Conservation (phyloP, 192 early-diverging fungal genomes). For the Backusella sp. region DNA sequence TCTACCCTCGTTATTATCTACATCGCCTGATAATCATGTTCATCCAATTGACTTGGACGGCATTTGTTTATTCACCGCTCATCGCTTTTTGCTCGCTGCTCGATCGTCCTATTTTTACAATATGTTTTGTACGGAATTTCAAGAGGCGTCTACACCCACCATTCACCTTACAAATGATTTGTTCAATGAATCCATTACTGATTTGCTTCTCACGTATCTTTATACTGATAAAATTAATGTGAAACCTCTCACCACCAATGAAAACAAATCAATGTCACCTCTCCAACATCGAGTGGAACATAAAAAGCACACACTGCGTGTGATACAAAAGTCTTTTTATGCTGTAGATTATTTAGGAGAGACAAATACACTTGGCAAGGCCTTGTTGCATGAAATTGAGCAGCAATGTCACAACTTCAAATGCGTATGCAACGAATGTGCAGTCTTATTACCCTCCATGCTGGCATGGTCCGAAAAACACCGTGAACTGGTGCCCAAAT, state of each 20-base stretch:
- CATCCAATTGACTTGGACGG: not conserved
- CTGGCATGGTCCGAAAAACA: constrained; percentile 27
- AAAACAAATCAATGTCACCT: not conserved
- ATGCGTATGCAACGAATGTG: constrained; percentile 32
- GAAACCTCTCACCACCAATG: not conserved
- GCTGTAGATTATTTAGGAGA: constrained; percentile 32
- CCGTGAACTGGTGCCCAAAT: not conserved
- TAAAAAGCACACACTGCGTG: constrained; percentile 24
- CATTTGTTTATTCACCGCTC: constrained; percentile 5
- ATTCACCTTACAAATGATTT: constrained; percentile 24
- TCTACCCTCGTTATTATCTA: not conserved
- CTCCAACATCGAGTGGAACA: constrained; percentile 4
- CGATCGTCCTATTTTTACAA: constrained; percentile 31
- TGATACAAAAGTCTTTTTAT: constrained; percentile 29
- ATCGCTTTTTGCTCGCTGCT: constrained; percentile 34
- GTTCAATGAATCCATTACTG: constrained; percentile 18
- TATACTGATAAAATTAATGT: constrained; percentile 29
- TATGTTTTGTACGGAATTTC: constrained; percentile 26
- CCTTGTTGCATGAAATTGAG: constrained; percentile 18
- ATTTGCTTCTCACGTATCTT: constrained; percentile 22
- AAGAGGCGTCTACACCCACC: constrained; percentile 11
- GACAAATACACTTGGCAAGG: constrained; percentile 1
- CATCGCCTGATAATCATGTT: constrained; percentile 1
- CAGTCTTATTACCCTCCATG: constrained; percentile 30
- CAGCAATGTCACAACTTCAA: constrained; percentile 28